Evolutionary conservation across 1,284 basidiomycete species (phyloP).

Genomic region (Meripilus lineatus): DNA sequence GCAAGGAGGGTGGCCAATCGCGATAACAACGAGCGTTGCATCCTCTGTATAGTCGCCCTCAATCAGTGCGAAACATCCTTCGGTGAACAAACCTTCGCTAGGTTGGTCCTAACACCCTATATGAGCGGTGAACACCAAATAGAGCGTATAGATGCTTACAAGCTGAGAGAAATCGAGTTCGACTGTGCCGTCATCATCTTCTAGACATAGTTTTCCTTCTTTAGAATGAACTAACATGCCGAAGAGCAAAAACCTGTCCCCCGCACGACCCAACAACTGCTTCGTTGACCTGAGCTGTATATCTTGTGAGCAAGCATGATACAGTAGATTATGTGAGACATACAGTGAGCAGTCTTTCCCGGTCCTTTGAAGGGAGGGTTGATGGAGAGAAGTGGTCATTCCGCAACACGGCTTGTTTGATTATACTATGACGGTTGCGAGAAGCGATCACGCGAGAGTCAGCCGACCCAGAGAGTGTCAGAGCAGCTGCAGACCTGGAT

Average conservation of each 20-base stretch:
- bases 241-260: slow-evolving; percentile 88
- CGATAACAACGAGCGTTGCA: slow-evolving; percentile 83
- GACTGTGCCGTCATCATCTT: slow-evolving; percentile 91
- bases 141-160: slow-evolving; percentile 40
- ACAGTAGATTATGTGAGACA: slow-evolving; percentile 16
- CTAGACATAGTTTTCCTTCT: slow-evolving; percentile 86
- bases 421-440: slow-evolving; percentile 81
- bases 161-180: slow-evolving; percentile 86
- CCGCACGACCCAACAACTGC: slow-evolving; percentile 89
- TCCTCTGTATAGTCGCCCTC: slow-evolving; percentile 97
- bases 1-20: slow-evolving; percentile 96
- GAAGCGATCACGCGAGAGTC: slow-evolving; percentile 73
- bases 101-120: slow-evolving; percentile 68
- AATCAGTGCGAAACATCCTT: slow-evolving; percentile 91
- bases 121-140: neutral
- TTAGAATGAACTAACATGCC: slow-evolving; percentile 91
- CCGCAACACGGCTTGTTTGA: slow-evolving; percentile 84
- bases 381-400: slow-evolving; percentile 98
- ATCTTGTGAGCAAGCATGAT: slow-evolving; percentile 8
- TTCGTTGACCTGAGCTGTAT: slow-evolving; percentile 89
- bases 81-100: slow-evolving; percentile 94
- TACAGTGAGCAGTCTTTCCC: slow-evolving; percentile 82
- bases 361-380: slow-evolving; percentile 81
- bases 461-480: slow-evolving; percentile 73
- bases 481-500: slow-evolving; percentile 41